Base-by-base conservation (phyloP, 2,329 filamentous ascomycete species). In the Paradendryphiella salina region DNA sequence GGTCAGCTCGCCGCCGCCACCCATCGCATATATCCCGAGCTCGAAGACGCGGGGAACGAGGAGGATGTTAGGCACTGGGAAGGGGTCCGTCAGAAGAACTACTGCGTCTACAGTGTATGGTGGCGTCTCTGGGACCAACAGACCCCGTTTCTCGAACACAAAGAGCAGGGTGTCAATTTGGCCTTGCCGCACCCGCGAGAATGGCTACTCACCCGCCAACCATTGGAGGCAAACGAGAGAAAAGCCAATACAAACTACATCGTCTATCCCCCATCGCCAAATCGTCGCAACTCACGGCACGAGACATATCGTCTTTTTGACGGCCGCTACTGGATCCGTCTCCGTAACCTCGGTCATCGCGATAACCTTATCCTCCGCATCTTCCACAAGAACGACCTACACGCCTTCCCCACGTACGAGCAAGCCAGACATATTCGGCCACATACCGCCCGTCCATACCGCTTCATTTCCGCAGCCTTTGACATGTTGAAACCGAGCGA, bases 301-400 rank as follows among this genome's bases (percentile, higher is more conserved):
- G 33, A 31, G 26, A 20, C 44, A 38, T 80, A 73, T 67, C 68
- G 71, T 4, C 73, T 85, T 13, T 84, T 80, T 74, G 82, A 84
- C 59, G 74, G 77, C 38, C 75, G 82, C 15, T 84, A 75, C 65
- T 85, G 82, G 82, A 72, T 85, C 40, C 75, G 73, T 2, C 47
- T 84, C 9, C 61, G 66, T 21, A 72, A 78, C 14, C 47, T 29
- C n/a, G 36, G 59, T 4, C 62, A 63, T 1, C 39, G 54, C 1
- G 53, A 60, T 18, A 50, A 57, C 1, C 50, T 81, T 4, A 52
- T 70, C 1, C 56, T 82, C 15, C 77, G 79, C 10, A 42, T 54
- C 13, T 58, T 74, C 21, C 37, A 51, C 3, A 46, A 53, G 14
- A 33, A 50, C 13, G 64, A 71, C 21, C 36, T 57, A 15, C 28